These are phyloP conservation scores for Claviceps maximensis DNA, from an alignment of 2,329 filamentous ascomycete species.

Conservation along the genomic window DNA sequence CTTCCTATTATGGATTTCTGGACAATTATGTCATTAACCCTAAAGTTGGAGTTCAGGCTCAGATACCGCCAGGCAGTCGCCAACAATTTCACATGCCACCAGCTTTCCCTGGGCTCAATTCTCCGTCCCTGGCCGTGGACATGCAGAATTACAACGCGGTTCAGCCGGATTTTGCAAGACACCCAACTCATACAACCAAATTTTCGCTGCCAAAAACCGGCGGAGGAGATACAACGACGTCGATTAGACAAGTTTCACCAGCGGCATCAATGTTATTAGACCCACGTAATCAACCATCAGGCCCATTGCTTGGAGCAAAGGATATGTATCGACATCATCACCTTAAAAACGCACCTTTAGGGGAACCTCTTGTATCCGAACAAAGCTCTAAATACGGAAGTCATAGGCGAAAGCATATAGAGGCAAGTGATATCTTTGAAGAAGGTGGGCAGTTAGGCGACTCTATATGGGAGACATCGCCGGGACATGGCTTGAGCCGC, in stretches of 20 bases:
- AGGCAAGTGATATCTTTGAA: constrained; percentile 40
- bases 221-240: constrained; percentile 18
- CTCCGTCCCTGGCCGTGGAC: constrained; percentile 43
- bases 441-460: constrained; percentile 39
- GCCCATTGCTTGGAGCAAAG: constrained; percentile 29
- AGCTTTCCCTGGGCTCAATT: constrained; percentile 57
- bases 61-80: constrained; percentile 39
- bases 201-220: not conserved
- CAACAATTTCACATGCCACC: constrained; percentile 61
- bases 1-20: constrained; percentile 87
- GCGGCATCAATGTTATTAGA: constrained; percentile 64
- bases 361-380: constrained; percentile 39
- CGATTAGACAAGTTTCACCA: constrained; percentile 43
- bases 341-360: constrained; percentile 31
- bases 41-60: constrained; percentile 50
- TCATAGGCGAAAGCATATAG: constrained; percentile 24
- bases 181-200: constrained; percentile 15
- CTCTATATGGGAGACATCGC: constrained; percentile 47
- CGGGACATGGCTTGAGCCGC: constrained; percentile 34
- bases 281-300: constrained; percentile 57
- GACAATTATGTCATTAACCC: constrained; percentile 78
- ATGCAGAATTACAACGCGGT: constrained; percentile 35
- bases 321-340: constrained; percentile 34
- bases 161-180: constrained; percentile 31
- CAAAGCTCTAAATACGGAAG: constrained; percentile 37